Percentiles rank a stretch among this genome's conserved stretches.
phyloP scores from a whole-genome alignment of 108 stramenopile genomes.

The Nitzschia palea region DNA sequence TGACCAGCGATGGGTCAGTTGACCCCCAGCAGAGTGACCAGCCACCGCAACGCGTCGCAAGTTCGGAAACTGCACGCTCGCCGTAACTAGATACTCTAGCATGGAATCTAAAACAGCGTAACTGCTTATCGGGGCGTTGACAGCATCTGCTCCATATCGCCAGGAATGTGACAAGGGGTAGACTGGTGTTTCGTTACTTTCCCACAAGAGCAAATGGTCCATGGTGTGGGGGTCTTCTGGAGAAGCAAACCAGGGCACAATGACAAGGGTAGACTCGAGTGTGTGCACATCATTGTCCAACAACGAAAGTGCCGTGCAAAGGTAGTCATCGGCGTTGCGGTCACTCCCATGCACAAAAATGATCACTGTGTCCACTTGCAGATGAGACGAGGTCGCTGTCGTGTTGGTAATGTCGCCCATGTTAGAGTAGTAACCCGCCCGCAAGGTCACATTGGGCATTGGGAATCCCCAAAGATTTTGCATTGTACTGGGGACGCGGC shows the following conservation, averaged over 20 bases:
- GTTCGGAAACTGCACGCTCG: slow-evolving; percentile 43
- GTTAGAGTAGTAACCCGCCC: slow-evolving; percentile 26
- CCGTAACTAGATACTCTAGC: slow-evolving; percentile 43
- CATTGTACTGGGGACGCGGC: slow-evolving; percentile 11
- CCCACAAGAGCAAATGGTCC: slow-evolving; percentile 49
- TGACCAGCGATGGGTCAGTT: slow-evolving; percentile 82
- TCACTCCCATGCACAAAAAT: slow-evolving; percentile 75
- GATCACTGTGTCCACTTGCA: slow-evolving; percentile 17
- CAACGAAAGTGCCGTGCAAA: slow-evolving; percentile 58
- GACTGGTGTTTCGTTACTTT: slow-evolving; percentile 17
- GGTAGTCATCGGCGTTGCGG: slow-evolving; percentile 67
- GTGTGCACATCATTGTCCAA: slow-evolving; percentile 22
- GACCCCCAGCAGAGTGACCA: slow-evolving; percentile 87
- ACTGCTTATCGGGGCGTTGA: slow-evolving; percentile 63
- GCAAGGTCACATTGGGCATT: background rate
- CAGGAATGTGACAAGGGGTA: slow-evolving; percentile 62
- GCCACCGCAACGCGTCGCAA: slow-evolving; percentile 58
- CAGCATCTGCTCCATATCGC: slow-evolving; percentile 80
- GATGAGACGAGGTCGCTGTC: background rate
- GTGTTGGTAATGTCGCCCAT: slow-evolving; percentile 19
- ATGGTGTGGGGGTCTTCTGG: slow-evolving; percentile 30
- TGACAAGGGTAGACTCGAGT: slow-evolving; percentile 34
- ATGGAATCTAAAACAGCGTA: slow-evolving; percentile 66
- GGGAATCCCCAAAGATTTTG: slow-evolving; percentile 20
- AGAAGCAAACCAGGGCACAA: slow-evolving; percentile 73